These are phyloP conservation scores for Moesziomyces aphidis DNA, from an alignment of 1,284 basidiomycete genomes.

Conservation along the genomic window DNA sequence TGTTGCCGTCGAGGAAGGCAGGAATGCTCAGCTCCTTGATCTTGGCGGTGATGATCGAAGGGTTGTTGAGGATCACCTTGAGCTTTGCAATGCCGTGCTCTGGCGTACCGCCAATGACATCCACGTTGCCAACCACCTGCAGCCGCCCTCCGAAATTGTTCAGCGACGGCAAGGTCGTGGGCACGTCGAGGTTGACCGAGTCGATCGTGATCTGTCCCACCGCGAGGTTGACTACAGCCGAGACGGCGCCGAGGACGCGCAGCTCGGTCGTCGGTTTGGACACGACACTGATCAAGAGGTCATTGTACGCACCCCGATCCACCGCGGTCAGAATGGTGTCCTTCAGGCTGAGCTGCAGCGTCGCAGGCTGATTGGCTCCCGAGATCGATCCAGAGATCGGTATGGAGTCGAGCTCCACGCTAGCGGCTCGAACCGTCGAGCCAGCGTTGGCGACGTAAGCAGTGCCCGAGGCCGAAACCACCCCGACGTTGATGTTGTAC, in stretches of 20 bases:
- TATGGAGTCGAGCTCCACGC: not conserved
- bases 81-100: constrained; percentile 10
- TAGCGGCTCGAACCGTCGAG: constrained; percentile 6
- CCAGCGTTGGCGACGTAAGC: constrained; percentile 69
- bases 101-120: constrained; percentile 36
- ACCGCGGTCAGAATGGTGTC: not conserved
- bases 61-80: constrained; percentile 23
- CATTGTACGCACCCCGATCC: constrained; percentile 5
- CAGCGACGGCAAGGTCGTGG: constrained; percentile 72
- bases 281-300: constrained; percentile 4
- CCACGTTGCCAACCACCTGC: constrained; percentile 69
- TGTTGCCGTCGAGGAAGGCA: constrained; percentile 73
- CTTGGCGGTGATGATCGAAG: constrained; percentile 72
- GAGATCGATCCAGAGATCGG: constrained; percentile 1
- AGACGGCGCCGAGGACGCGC: constrained; percentile 71
- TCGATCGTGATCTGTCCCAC: constrained; percentile 77
- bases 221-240: constrained; percentile 75
- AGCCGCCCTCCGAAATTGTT: constrained; percentile 27
- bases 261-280: constrained; percentile 5
- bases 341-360: not conserved
- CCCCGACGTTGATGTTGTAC: constrained; percentile 80
- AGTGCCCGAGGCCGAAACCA: constrained; percentile 72
- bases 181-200: constrained; percentile 75
- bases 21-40: constrained; percentile 75
- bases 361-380: constrained; percentile 4